Evolutionary conservation across 805 yeast genomes (phyloP), one percentile per base, ranked within the genome.

Genomic region (Lipomyces lipofer): DNA sequence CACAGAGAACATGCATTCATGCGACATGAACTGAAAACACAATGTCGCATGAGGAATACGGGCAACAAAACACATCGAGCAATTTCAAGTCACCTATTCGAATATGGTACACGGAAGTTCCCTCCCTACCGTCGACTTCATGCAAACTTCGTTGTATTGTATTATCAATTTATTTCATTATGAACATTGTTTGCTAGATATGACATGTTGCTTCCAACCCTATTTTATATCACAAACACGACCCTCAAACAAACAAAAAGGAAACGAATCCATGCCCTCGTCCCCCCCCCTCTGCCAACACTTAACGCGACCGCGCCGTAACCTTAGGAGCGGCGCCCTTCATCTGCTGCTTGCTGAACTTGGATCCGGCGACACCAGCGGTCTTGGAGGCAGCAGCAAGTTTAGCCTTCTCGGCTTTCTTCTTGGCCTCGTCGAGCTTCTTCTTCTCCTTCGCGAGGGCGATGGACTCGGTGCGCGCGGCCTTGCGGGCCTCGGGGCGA

Each of bases 271-370:
- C n/a, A n/a, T n/a, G n/a, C n/a, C n/a, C n/a, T n/a, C n/a, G n/a
- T n/a, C n/a, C n/a, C n/a, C n/a, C n/a, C 22, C 13, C 33, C 22
- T 36, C 25, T 36, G 5, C 24, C 22, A 25, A 36, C 40, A 57
- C 71, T 85, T 89, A 90, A 86, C 96, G 96, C 78, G 96, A 89
- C 74, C 95, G 86, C 71, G 97, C 95, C 70, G 84, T 85, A 72
- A 90, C 97, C 83, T 90, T 90, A 80, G 87, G 94, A 89, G 87
- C 88, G 76, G 96, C 89, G 83, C 97, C 97, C 84, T 88, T 90
- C 73, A 92, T 90, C 78, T 86, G 94, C 84, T 89, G 95, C 84
- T 92, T 92, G 71, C 96, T 87, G 75, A 88, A 77, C 79, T 82
- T 83, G 64, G 83, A 71, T 73, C 85, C 88, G 64, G 83, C 71